Conservation (phyloP, 768 basidiomycete species). For the Nidularia sp. region DNA sequence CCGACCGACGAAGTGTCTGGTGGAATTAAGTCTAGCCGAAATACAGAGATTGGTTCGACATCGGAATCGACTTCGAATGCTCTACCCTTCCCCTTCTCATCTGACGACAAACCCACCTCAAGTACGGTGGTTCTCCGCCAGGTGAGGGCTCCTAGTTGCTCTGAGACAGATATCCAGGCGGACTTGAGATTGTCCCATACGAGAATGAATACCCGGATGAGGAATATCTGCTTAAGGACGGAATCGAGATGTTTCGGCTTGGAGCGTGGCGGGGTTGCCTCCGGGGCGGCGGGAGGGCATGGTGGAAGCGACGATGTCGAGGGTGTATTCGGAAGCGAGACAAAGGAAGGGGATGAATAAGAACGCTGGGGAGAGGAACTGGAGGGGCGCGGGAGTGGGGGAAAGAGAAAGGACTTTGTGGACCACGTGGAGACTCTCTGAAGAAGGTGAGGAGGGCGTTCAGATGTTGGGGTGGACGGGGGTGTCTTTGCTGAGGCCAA, state of each 20-base stretch:
- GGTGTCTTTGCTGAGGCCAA: slow-evolving; percentile 58
- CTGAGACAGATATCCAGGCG: slow-evolving; percentile 49
- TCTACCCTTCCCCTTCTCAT: slow-evolving; percentile 12
- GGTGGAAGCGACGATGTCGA: slow-evolving; percentile 13
- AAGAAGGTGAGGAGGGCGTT: slow-evolving; percentile 23
- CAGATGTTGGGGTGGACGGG: slow-evolving; percentile 49
- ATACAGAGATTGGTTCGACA: not conserved
- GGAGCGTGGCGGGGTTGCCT: slow-evolving; percentile 25
- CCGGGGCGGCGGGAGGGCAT: slow-evolving; percentile 10
- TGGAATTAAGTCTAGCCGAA: not conserved
- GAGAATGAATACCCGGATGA: slow-evolving; percentile 64
- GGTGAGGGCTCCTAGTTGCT: slow-evolving; percentile 8
- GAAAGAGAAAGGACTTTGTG: slow-evolving; percentile 46
- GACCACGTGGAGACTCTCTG: slow-evolving; percentile 54
- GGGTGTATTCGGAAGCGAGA: slow-evolving; percentile 3
- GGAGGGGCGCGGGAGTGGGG: slow-evolving; percentile 18
- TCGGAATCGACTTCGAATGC: too few relatives aligned
- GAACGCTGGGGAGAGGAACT: slow-evolving; percentile 43
- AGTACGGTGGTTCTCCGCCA: slow-evolving; percentile 6
- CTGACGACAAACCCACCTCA: not conserved
- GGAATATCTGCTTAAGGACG: slow-evolving; percentile 56
- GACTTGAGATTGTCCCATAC: slow-evolving; percentile 68
- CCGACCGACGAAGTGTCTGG: not conserved
- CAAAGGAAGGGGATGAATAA: slow-evolving; percentile 57
- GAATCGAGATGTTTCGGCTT: slow-evolving; percentile 32